These are phyloP conservation scores for Simmondsia chinensis DNA, from an alignment of 148 eudicot species.

Conservation along the genomic window DNA sequence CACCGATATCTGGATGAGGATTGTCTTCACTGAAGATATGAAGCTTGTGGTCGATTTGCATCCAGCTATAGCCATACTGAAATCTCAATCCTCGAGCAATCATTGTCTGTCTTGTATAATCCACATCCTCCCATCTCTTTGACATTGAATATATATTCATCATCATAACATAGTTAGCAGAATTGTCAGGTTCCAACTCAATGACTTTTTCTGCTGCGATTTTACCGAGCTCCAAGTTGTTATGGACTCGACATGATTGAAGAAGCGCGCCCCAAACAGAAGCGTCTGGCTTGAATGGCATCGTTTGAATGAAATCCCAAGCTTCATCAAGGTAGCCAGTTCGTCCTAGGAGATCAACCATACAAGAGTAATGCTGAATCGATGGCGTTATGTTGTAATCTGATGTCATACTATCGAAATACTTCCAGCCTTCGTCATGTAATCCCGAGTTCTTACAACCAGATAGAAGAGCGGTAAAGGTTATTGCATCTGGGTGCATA, in stretches of 20 bases:
- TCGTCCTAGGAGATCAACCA: constrained; percentile 74
- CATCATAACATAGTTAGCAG: constrained; percentile 47
- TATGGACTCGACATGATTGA: constrained; percentile 31
- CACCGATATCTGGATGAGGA: constrained; percentile 45
- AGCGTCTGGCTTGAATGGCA: constrained; percentile 47
- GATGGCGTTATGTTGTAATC: constrained; percentile 33
- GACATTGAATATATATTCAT: constrained; percentile 40
- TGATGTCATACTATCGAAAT: constrained; percentile 44
- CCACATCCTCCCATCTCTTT: constrained; percentile 36
- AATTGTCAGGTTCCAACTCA: constrained; percentile 44
- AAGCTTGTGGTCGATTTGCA: constrained; percentile 29
- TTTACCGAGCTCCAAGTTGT: constrained; percentile 38
- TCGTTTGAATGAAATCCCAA: constrained; percentile 41
- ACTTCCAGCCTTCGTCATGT: constrained; percentile 50
- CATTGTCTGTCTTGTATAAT: constrained; percentile 28
- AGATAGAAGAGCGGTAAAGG: constrained; percentile 51
- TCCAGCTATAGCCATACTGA: constrained; percentile 50
- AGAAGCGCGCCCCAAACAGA: constrained; percentile 55
- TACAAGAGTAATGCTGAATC: constrained; percentile 61
- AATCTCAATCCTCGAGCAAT: constrained; percentile 16
- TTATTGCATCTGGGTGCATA: constrained; percentile 40
- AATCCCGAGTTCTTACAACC: constrained; percentile 51
- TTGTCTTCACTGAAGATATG: constrained; percentile 38
- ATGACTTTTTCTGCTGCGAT: constrained; percentile 42
- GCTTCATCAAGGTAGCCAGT: constrained; percentile 66